A percentile compares a stretch with the other conserved stretches of the same genome.
phyloP scores from a whole-genome alignment of 225 moss, liverwort and hornwort species.

The Bryum argenteum region DNA sequence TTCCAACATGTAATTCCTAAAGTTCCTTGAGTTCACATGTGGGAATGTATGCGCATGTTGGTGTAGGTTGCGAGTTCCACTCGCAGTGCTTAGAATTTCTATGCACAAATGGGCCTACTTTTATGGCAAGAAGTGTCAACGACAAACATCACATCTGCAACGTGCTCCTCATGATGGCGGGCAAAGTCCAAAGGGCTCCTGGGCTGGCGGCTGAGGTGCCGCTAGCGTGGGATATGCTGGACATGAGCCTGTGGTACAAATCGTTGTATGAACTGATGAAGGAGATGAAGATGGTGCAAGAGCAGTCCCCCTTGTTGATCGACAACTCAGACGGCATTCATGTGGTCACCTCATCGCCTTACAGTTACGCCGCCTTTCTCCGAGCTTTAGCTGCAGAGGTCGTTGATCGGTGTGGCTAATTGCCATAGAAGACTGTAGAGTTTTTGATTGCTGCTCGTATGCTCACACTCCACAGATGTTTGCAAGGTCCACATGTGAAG shows the following conservation, averaged over 20 bases:
- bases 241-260: conserved; percentile 10
- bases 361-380: conserved; percentile 20
- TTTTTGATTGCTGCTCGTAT: too few relatives aligned
- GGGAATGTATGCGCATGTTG: too few relatives aligned
- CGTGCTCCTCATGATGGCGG: conserved; percentile 10
- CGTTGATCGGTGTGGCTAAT: too few relatives aligned
- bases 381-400: conserved; percentile 27
- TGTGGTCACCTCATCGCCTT: conserved; percentile 28
- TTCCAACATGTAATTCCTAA: too few relatives aligned
- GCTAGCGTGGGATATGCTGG: background rate
- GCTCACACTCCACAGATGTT: too few relatives aligned
- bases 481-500: too few relatives aligned
- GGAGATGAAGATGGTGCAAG: conserved; percentile 30
- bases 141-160: background rate
- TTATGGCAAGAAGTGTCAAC: too few relatives aligned
- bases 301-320: background rate
- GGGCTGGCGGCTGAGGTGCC: background rate
- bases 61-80: too few relatives aligned
- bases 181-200: background rate
- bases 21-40: too few relatives aligned
- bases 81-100: too few relatives aligned
- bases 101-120: too few relatives aligned
- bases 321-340: background rate
- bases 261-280: conserved; percentile 12
- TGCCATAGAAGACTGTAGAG: too few relatives aligned